phyloP scores from a whole-genome alignment of 129 eudicot genomes.

The Flaveria trinervia region DNA sequence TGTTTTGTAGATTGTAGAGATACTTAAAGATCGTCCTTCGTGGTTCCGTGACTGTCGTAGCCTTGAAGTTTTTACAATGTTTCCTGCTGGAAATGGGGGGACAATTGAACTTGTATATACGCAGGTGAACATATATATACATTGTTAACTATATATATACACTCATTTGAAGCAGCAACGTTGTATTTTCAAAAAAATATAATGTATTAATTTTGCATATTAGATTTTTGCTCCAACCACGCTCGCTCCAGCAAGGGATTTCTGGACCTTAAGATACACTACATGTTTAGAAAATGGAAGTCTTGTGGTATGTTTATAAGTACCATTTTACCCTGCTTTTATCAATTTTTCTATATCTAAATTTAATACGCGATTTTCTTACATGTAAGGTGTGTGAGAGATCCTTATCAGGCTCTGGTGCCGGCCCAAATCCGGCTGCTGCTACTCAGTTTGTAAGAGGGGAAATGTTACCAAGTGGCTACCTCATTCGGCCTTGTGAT shows the following conservation, averaged over 20 bases:
- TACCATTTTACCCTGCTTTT: neutral
- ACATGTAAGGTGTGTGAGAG: slow-evolving; percentile 70
- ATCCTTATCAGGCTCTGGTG: slow-evolving; percentile 71
- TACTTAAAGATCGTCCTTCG: slow-evolving; percentile 84
- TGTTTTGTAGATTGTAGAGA: slow-evolving; percentile 62
- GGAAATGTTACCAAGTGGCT: slow-evolving; percentile 85
- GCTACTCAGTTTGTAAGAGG: slow-evolving; percentile 73
- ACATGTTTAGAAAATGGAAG: slow-evolving; percentile 88
- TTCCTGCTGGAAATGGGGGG: slow-evolving; percentile 14
- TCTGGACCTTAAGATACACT: slow-evolving; percentile 91
- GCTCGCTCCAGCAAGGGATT: slow-evolving; percentile 81
- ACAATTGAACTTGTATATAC: slow-evolving; percentile 18
- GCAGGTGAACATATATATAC: neutral
- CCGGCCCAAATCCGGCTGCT: slow-evolving; percentile 71
- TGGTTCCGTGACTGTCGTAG: slow-evolving; percentile 9
- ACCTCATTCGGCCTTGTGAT: slow-evolving; percentile 84
- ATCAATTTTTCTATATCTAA: neutral
- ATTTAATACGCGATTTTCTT: neutral
- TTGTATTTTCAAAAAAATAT: neutral
- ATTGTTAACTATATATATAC: neutral
- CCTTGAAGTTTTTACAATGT: slow-evolving; percentile 28
- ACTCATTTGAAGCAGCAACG: neutral
- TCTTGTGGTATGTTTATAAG: slow-evolving; percentile 61
- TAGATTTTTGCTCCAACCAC: slow-evolving; percentile 90
- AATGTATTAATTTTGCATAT: neutral